Conservation (phyloP, 1,284 basidiomycete genomes). For the Singerocomus inundabilis region DNA sequence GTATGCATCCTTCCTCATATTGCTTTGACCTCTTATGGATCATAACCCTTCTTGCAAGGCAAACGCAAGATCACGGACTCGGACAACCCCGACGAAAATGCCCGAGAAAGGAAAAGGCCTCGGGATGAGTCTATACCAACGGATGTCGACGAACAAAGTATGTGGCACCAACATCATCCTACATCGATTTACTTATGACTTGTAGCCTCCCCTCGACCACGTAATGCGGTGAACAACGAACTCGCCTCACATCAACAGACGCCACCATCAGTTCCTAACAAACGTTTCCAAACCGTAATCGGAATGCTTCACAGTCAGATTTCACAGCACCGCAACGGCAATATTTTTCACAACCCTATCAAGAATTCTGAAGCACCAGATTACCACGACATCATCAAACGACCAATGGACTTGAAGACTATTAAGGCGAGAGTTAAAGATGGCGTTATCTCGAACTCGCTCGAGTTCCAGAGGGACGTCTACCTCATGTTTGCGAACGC, state of each 20-base stretch:
- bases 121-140: slow-evolving; percentile 57
- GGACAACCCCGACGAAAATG: slow-evolving; percentile 48
- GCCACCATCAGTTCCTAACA: slow-evolving; percentile 45
- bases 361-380: slow-evolving; percentile 84
- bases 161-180: background rate
- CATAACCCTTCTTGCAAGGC: slow-evolving; percentile 36
- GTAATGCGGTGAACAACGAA: slow-evolving; percentile 17
- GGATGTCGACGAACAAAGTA: slow-evolving; percentile 64
- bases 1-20: slow-evolving; percentile 5
- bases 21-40: background rate
- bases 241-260: slow-evolving; percentile 25
- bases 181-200: slow-evolving; percentile 8
- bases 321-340: slow-evolving; percentile 80
- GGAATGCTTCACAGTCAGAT: slow-evolving; percentile 79
- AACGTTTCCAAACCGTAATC: slow-evolving; percentile 79
- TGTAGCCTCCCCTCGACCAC: slow-evolving; percentile 22
- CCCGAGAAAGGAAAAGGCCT: slow-evolving; percentile 59
- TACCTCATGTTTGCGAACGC: slow-evolving; percentile 95
- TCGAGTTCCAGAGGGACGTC: slow-evolving; percentile 88
- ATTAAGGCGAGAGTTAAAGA: slow-evolving; percentile 82
- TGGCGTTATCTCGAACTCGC: slow-evolving; percentile 73
- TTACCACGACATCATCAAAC: slow-evolving; percentile 87
- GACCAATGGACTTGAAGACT: slow-evolving; percentile 91
- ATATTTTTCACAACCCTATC: slow-evolving; percentile 90
- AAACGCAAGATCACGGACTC: slow-evolving; percentile 67